phyloP scores from a whole-genome alignment of 2,329 filamentous ascomycete species.

The Hypoxylon sp. region DNA sequence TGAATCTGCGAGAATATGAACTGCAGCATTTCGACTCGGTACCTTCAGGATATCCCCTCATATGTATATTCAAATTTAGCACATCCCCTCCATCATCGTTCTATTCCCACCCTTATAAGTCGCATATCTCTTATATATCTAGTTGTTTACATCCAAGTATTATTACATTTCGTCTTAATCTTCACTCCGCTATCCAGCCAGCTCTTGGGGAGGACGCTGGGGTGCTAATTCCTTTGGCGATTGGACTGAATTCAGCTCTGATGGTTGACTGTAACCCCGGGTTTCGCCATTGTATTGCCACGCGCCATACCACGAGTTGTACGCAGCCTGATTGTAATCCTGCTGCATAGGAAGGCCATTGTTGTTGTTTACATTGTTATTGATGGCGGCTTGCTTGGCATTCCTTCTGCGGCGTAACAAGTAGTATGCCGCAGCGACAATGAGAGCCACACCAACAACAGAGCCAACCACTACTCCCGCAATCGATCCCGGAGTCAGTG shows the following conservation, averaged over 20 bases:
- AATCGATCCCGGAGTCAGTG: background rate
- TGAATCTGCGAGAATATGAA: background rate
- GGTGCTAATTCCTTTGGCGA: slow-evolving; percentile 8
- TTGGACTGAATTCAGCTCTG: background rate
- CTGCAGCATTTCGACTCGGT: background rate
- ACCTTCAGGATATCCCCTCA: background rate
- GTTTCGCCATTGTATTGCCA: background rate
- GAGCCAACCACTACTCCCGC: slow-evolving; percentile 6
- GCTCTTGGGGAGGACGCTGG: background rate
- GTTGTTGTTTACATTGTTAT: background rate
- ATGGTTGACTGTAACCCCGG: background rate
- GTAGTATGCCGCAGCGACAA: background rate
- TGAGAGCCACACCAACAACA: background rate
- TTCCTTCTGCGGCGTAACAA: slow-evolving; percentile 4
- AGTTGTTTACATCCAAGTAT: background rate
- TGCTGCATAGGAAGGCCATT: background rate
- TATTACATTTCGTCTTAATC: background rate
- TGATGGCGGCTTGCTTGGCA: background rate
- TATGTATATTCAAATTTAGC: background rate
- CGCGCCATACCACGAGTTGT: background rate
- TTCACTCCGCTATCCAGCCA: background rate
- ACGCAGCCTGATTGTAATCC: background rate
- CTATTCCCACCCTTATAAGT: background rate
- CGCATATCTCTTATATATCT: background rate
- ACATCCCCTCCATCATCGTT: background rate